A percentile compares a stretch with the other conserved stretches of the same genome.
phyloP scores from a whole-genome alignment of 2,329 filamentous ascomycete species.

The Fusarium multiceps region DNA sequence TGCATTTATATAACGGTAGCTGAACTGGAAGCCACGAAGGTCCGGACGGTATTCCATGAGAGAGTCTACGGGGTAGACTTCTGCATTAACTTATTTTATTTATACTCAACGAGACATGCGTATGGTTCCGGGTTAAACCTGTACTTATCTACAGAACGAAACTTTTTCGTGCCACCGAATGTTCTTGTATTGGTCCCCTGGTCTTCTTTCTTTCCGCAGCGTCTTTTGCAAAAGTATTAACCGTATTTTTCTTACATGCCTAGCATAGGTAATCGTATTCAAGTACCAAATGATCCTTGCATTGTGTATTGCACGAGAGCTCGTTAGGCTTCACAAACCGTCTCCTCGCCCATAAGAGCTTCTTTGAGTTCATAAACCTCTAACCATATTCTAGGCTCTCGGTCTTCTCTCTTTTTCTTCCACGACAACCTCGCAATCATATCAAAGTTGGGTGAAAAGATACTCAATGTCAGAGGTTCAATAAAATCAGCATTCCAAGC shows the following conservation, averaged over 20 bases:
- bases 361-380: neutral
- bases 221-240: too few relatives aligned
- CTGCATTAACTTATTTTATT: fast-evolving
- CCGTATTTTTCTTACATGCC: too few relatives aligned
- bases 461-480: neutral
- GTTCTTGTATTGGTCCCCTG: too few relatives aligned
- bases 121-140: too few relatives aligned
- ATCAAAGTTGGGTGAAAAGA: neutral
- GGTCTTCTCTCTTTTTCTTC: neutral
- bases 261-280: too few relatives aligned
- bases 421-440: neutral
- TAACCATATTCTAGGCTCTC: neutral
- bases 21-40: neutral
- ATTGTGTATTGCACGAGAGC: too few relatives aligned
- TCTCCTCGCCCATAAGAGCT: neutral
- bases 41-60: neutral
- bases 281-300: too few relatives aligned
- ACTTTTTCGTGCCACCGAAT: neutral
- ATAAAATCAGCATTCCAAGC: neutral
- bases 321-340: neutral
- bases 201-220: too few relatives aligned
- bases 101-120: neutral
- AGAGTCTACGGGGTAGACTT: fast-evolving
- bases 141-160: neutral
- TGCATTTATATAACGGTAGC: neutral